Evolutionary conservation across 2,329 filamentous ascomycete species (phyloP).

Genomic region (Cercospora sesami): DNA sequence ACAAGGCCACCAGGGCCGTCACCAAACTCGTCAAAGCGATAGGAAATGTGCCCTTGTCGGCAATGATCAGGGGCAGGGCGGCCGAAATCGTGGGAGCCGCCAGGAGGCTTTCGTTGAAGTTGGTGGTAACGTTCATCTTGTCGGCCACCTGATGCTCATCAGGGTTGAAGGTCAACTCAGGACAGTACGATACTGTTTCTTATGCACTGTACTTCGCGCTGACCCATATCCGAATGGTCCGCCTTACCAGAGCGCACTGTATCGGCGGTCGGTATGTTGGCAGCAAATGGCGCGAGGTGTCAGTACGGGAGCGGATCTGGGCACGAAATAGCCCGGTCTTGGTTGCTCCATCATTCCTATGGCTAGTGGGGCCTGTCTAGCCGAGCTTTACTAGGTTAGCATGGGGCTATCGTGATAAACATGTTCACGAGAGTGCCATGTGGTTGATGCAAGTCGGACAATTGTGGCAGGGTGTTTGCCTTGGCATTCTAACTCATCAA

Average conservation of each 20-base stretch:
- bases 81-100: neutral
- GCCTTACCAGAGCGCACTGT: neutral
- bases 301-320: neutral
- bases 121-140: slow-evolving; percentile 1
- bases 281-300: neutral
- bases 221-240: slow-evolving; percentile 1
- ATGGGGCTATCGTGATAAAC: neutral
- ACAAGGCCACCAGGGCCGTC: neutral
- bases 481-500: neutral
- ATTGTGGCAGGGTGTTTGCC: neutral
- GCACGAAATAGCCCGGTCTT: slow-evolving; percentile 2
- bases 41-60: neutral
- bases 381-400: neutral
- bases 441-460: neutral
- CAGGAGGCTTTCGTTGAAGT: slow-evolving; percentile 4
- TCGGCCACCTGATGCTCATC: neutral
- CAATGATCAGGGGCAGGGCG: neutral
- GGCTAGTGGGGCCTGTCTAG: neutral
- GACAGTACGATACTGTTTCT: neutral
- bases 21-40: neutral
- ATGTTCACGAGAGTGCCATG: neutral
- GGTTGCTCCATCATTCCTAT: neutral
- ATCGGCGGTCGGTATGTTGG: slow-evolving; percentile 1
- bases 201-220: neutral
- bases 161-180: neutral